These are phyloP conservation scores for Thelonectria discophora DNA, from an alignment of 2,329 filamentous ascomycete genomes.

Conservation along the genomic window DNA sequence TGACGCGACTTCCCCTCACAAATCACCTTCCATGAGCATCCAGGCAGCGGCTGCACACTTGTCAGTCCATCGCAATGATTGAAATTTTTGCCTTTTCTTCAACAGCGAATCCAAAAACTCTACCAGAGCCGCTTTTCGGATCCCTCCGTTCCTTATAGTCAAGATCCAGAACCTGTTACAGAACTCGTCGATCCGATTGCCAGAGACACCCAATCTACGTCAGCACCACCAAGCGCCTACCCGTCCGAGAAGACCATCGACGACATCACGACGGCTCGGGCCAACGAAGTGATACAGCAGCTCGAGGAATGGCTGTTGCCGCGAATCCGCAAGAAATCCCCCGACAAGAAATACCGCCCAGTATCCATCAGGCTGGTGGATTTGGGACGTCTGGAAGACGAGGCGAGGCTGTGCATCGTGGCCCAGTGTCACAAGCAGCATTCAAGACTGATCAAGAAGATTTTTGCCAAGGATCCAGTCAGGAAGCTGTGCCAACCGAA, in stretches of 20 bases:
- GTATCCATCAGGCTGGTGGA: constrained; percentile 8
- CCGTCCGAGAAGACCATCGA: not conserved
- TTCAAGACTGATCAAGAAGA: not conserved
- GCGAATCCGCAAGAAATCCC: not conserved
- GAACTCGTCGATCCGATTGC: no score
- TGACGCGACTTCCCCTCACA: no score
- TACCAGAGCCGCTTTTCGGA: no score
- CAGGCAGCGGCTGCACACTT: no score
- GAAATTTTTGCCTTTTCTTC: no score
- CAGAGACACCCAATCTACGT: no score
- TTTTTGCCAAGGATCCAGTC: constrained; percentile 4
- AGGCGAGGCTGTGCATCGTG: constrained; percentile 9
- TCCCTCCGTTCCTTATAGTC: no score
- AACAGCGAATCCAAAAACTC: no score
- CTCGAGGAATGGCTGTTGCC: constrained; percentile 2
- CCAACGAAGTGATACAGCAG: not conserved
- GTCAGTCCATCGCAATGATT: no score
- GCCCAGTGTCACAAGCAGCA: constrained; percentile 2
- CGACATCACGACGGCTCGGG: not conserved
- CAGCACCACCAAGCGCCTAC: not conserved
- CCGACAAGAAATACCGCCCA: not conserved
- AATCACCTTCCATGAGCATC: no score
- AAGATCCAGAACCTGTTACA: no score
- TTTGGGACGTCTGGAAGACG: not conserved
- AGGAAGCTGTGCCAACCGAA: not conserved